phyloP scores from a whole-genome alignment of 108 stramenopile species.

The Parietichytrium sp. region DNA sequence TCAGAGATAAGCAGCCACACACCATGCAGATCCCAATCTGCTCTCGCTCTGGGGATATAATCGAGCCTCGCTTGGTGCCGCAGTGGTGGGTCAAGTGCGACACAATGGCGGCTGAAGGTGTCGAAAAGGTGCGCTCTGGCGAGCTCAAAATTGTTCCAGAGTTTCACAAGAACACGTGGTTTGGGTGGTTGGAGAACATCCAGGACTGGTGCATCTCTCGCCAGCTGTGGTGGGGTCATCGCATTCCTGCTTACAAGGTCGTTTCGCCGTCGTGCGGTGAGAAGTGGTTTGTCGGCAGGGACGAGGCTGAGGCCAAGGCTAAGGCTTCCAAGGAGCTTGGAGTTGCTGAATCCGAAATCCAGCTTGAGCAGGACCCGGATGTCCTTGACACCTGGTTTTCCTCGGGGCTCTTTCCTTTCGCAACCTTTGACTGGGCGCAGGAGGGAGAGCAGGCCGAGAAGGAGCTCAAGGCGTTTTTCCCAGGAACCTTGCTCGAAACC shows the following conservation, averaged over 20 bases:
- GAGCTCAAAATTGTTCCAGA: slow-evolving; percentile 87
- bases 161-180: slow-evolving; percentile 82
- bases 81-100: slow-evolving; percentile 98
- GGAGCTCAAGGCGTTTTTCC: slow-evolving; percentile 95
- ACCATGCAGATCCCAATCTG: slow-evolving; percentile 95
- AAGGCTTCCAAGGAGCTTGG: slow-evolving; percentile 77
- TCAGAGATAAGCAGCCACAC: slow-evolving; percentile 87
- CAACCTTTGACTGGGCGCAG: slow-evolving; percentile 97
- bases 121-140: slow-evolving; percentile 88
- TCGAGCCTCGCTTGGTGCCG: slow-evolving; percentile 98
- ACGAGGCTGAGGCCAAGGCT: slow-evolving; percentile 78
- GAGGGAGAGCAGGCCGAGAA: slow-evolving; percentile 61
- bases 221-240: slow-evolving; percentile 99
- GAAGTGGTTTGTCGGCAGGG: slow-evolving; percentile 93
- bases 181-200: slow-evolving; percentile 95
- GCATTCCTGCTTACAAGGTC: slow-evolving; percentile 98
- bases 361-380: slow-evolving; percentile 89
- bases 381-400: slow-evolving; percentile 99
- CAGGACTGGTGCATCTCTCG: slow-evolving; percentile 96
- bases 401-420: slow-evolving; percentile 97
- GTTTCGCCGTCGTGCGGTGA: slow-evolving; percentile 67
- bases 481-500: slow-evolving; percentile 97
- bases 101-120: slow-evolving; percentile 85
- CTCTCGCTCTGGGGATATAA: slow-evolving; percentile 92
- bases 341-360: slow-evolving; percentile 72